Base-by-base conservation (phyloP, 1,139 yeast species). In the Meyerozyma carpophila region DNA sequence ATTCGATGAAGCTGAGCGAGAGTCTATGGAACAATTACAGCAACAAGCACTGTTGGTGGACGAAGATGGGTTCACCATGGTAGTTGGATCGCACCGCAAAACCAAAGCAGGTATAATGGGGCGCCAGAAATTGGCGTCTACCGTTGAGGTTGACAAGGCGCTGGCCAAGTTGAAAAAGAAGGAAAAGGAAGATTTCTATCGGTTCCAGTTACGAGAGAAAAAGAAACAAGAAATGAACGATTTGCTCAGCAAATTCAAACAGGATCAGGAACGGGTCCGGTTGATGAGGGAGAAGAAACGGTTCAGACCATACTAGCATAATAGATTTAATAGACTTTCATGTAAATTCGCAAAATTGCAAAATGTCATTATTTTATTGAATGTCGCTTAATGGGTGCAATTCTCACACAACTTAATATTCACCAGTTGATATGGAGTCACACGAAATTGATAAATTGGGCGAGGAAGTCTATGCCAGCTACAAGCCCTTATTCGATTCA, bases 171-270 rank as follows among this genome's bases (percentile, higher is more conserved):
- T 76, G 65, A 82, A 85, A 63, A 82, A 77, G 69, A 86, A 87
- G 65, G 94, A 90, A 54, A 88, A 90, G 70, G 77, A 78, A 52
- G 98, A 94, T 65, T 93, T 94, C 72, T 94, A 94, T 71, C 77
- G 96, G 56, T 94, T 91, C 80, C 99, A 94, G 68, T 79, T 93
- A 55, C 82, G 98, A 64, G 96, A 94, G 61, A 79, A 81, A 60
- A 93, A 91, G 77, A 93, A 93, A 73, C 81, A 79, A 51, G 96
- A 91, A 63, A 89, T 93, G 88, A 88, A 88, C 60, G 90, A 87
- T 43, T 71, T 94, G 59, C 72, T 93, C 58, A 73, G 68, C 48
- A 87, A 90, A 62, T 94, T 90, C 68, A 89, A 86, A 61, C 82
- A 84, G 49, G 98, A 94, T 65, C 97, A 93, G 68, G 93, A 84